These are phyloP conservation scores for Trametopsis cervina DNA, from an alignment of 768 basidiomycete species.

Conservation along the genomic window DNA sequence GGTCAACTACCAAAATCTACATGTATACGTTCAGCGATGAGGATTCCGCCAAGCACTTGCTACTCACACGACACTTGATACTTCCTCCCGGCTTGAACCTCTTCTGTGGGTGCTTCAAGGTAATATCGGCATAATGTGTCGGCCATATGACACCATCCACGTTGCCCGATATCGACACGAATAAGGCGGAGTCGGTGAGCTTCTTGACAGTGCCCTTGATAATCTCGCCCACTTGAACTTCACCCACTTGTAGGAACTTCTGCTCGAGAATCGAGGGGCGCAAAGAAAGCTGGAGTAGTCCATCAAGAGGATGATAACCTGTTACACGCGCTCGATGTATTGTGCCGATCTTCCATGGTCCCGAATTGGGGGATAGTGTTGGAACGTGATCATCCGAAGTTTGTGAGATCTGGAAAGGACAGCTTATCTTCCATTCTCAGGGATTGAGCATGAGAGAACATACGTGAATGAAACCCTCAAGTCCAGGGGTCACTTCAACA, in stretches of 20 bases:
- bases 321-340: conserved; percentile 82
- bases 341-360: conserved; percentile 75
- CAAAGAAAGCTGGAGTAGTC: conserved; percentile 81
- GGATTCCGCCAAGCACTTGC: neutral
- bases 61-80: conserved; percentile 79
- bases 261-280: conserved; percentile 79
- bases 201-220: conserved; percentile 86
- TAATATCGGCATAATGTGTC: conserved; percentile 90
- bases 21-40: conserved; percentile 5
- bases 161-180: conserved; percentile 79
- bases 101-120: conserved; percentile 88
- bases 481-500: conserved; percentile 52
- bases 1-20: conserved; percentile 79
- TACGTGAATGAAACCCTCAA: conserved; percentile 86
- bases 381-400: conserved; percentile 87
- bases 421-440: too few species aligned
- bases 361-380: conserved; percentile 59
- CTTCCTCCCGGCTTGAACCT: conserved; percentile 77
- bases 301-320: conserved; percentile 81
- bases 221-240: conserved; percentile 80
- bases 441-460: conserved; percentile 28
- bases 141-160: conserved; percentile 95
- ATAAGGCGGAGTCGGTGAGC: conserved; percentile 73
- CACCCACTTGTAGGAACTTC: conserved; percentile 74
- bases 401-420: conserved; percentile 97